Base-by-base conservation (phyloP, 2,329 filamentous ascomycete genomes). In the Xylaria sp. region DNA sequence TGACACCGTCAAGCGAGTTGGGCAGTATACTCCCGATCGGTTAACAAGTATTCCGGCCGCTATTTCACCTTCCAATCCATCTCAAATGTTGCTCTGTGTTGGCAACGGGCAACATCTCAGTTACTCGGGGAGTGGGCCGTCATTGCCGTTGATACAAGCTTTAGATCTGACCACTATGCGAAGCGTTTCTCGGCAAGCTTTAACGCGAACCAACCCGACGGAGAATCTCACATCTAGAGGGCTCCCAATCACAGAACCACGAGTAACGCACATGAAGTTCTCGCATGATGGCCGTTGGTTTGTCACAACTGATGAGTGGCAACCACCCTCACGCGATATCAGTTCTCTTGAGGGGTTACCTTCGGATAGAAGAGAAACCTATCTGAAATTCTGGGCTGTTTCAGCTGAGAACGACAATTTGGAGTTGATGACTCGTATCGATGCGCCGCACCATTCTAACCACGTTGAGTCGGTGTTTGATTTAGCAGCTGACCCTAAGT, bases 231-330 rank as follows among this genome's bases (percentile, higher is more conserved):
- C 90, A 7, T 90, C 90, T 15, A 90, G 91, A 70, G 89, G 92
- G 5, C 85, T 87, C 58, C 85, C 87, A 4, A 88, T 98, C 56
- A 85, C 88, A 15, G 92, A 97, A 72, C 95, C 96, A 0, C 87
- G 91, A 68, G 87, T 97, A 53, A 90, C 87, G 6, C 87, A 91
- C 63, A 82, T 98, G 57, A 87, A 90, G 49, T 88, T 96, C 72
- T 95, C 92, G 49, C 82, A 86, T 56, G 91, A 98, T 75, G 95
- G 95, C 20, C 86, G 89, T 71, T 98, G 95, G 94, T 86, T 99
- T 64, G 94, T 92, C 4, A 97, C 93, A 1, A 87, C 97, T 1
- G 96, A 99, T 76, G 92, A 94, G 74, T 99, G 96, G 96, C 85
- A 86, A 58, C 94, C 94, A 1, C 88, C 92, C 10, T 80, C 82